Evolutionary conservation across 305 asterid genomes (phyloP).

Genomic region (Plantago rigida): DNA sequence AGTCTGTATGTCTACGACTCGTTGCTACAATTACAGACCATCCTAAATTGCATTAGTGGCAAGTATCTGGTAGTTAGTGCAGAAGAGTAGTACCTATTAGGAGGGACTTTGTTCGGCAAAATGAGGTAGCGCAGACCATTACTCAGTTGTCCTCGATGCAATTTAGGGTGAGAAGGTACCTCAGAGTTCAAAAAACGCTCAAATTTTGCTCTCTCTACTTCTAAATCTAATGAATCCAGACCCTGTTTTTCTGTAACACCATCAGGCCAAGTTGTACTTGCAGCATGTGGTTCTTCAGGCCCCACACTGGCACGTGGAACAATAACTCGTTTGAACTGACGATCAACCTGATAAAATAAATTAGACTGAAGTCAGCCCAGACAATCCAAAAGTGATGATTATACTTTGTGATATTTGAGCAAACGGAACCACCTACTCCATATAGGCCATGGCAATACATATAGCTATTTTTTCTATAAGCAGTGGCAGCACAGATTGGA

Average conservation of each 20-base stretch:
- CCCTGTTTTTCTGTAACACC: conserved; percentile 67
- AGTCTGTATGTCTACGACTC: background rate
- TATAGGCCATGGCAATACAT: background rate
- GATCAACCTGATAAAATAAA: conserved; percentile 25
- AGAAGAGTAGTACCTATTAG: conserved; percentile 54
- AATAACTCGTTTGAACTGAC: conserved; percentile 37
- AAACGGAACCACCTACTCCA: conserved; percentile 2
- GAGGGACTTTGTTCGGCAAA: conserved; percentile 92
- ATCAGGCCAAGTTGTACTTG: conserved; percentile 87
- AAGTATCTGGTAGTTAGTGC: conserved; percentile 11
- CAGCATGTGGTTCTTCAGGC: conserved; percentile 98
- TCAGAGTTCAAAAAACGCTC: conserved; percentile 59
- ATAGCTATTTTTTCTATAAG: background rate
- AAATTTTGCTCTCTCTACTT: conserved; percentile 49
- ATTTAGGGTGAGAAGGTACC: conserved; percentile 84
- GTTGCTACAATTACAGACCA: conserved; percentile 9
- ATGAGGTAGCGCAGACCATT: conserved; percentile 93
- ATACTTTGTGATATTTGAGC: conserved; percentile 19
- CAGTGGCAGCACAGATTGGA: background rate
- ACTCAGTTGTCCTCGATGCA: conserved; percentile 81
- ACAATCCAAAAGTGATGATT: conserved; percentile 9
- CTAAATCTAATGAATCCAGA: conserved; percentile 49
- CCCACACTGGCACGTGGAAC: conserved; percentile 75
- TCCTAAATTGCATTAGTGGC: conserved; percentile 19
- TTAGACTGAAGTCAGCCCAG: conserved; percentile 17